phyloP scores from a whole-genome alignment of 2,329 filamentous ascomycete genomes.

The Colletotrichum falcatum region DNA sequence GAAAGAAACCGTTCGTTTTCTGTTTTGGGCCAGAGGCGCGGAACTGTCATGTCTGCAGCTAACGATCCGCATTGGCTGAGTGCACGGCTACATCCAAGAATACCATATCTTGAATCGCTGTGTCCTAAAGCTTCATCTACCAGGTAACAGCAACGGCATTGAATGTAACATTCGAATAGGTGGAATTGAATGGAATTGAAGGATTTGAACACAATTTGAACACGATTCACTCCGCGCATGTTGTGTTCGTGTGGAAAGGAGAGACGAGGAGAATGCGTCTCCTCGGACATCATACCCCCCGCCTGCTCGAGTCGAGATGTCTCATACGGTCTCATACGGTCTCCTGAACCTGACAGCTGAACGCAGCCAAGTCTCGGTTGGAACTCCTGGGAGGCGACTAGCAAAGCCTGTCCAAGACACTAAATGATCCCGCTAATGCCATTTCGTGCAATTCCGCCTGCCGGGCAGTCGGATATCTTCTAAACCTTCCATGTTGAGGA shows the following conservation, averaged over 20 bases:
- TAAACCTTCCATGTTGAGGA: neutral
- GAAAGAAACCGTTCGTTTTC: neutral
- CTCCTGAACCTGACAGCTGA: neutral
- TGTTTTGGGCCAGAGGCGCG: neutral
- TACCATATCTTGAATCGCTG: too few relatives aligned
- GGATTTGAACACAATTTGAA: neutral
- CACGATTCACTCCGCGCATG: neutral
- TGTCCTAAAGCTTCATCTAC: neutral
- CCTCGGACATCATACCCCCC: neutral
- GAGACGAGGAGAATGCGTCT: neutral
- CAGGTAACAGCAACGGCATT: neutral
- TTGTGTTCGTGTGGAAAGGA: neutral
- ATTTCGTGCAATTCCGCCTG: neutral
- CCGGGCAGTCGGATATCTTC: neutral
- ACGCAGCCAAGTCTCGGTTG: conserved; percentile 5
- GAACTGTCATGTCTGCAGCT: too few relatives aligned
- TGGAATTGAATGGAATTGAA: neutral
- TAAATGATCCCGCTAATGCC: neutral
- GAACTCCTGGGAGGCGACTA: neutral
- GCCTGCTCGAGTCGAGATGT: neutral
- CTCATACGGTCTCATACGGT: neutral
- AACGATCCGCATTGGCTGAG: neutral
- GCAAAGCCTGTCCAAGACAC: neutral
- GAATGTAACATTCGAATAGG: neutral
- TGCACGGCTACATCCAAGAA: neutral